A percentile compares a stretch with the other conserved stretches of the same genome.
phyloP scores from a whole-genome alignment of 2,329 filamentous ascomycete genomes.

The Aspergillus sp. region DNA sequence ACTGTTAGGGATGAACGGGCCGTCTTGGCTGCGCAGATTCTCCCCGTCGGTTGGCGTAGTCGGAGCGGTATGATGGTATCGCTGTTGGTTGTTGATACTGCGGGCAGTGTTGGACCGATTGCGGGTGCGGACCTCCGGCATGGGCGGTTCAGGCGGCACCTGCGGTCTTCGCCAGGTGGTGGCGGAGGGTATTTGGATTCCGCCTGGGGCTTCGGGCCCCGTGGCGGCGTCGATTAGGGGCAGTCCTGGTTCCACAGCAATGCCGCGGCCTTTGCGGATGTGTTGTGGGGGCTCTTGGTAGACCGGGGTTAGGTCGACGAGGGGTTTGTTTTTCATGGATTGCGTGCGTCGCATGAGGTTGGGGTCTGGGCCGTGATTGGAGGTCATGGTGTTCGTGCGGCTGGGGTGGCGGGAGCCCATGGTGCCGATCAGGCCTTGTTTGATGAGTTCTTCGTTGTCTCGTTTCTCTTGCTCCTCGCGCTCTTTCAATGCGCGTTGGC shows the following conservation, averaged over 20 bases:
- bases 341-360: slow-evolving; percentile 46
- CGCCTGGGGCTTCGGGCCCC: slow-evolving; percentile 37
- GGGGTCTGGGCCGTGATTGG: slow-evolving; percentile 25
- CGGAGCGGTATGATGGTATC: slow-evolving; percentile 11
- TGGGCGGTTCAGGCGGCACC: slow-evolving; percentile 14
- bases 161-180: slow-evolving; percentile 44
- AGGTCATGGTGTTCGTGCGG: slow-evolving; percentile 39
- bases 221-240: slow-evolving; percentile 47
- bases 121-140: slow-evolving; percentile 22
- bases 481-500: slow-evolving; percentile 44
- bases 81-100: slow-evolving; percentile 25
- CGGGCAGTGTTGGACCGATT: slow-evolving; percentile 40
- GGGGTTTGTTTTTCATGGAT: slow-evolving; percentile 58
- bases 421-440: slow-evolving; percentile 55
- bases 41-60: slow-evolving; percentile 17
- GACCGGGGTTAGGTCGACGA: slow-evolving; percentile 67
- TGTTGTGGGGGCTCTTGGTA: slow-evolving; percentile 63
- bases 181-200: slow-evolving; percentile 39
- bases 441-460: slow-evolving; percentile 50
- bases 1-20: slow-evolving; percentile 40
- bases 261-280: slow-evolving; percentile 37
- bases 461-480: slow-evolving; percentile 40
- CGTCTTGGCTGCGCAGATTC: slow-evolving; percentile 16
- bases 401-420: slow-evolving; percentile 44
- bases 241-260: slow-evolving; percentile 46